A percentile compares a stretch with the other conserved stretches of the same genome.
phyloP scores from a whole-genome alignment of 2,329 filamentous ascomycete genomes.

The Diplodia intermedia region DNA sequence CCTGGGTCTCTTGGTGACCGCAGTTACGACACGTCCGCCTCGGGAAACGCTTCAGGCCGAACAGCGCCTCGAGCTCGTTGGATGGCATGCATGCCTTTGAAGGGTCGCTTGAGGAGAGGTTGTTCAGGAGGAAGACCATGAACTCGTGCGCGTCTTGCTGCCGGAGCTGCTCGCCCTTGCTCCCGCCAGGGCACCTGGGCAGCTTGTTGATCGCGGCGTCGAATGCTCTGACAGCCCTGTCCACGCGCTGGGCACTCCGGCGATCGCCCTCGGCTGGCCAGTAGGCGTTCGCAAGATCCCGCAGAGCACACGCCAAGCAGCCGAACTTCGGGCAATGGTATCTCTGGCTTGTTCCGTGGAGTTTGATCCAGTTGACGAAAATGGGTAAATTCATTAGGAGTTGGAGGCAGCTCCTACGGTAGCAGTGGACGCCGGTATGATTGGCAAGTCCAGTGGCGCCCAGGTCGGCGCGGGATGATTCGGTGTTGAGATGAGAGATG shows the following conservation, averaged over 20 bases:
- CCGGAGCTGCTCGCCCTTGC: no score
- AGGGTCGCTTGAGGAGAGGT: background rate
- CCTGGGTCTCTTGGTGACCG: background rate
- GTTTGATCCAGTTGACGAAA: slow-evolving; percentile 33
- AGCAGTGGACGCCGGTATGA: slow-evolving; percentile 34
- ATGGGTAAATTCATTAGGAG: slow-evolving; percentile 34
- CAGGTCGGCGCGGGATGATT: slow-evolving; percentile 14
- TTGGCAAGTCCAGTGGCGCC: slow-evolving; percentile 34
- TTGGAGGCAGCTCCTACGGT: slow-evolving; percentile 36
- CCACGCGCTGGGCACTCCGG: background rate
- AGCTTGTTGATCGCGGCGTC: slow-evolving; percentile 4
- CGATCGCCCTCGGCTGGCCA: background rate
- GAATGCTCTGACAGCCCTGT: background rate
- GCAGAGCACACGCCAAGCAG: slow-evolving; percentile 27
- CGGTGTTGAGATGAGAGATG: background rate
- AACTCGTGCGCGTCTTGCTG: slow-evolving; percentile 24
- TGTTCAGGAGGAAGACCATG: background rate
- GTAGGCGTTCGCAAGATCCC: slow-evolving; percentile 14
- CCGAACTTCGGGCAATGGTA: slow-evolving; percentile 12
- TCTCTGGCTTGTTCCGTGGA: slow-evolving; percentile 16
- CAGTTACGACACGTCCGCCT: slow-evolving; percentile 19
- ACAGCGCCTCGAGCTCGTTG: slow-evolving; percentile 24
- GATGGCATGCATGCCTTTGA: background rate
- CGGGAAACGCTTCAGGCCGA: slow-evolving; percentile 30
- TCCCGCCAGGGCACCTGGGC: background rate